phyloP scores from a whole-genome alignment of 1,284 basidiomycete genomes.

The Pseudozyma tsukubaensis region DNA sequence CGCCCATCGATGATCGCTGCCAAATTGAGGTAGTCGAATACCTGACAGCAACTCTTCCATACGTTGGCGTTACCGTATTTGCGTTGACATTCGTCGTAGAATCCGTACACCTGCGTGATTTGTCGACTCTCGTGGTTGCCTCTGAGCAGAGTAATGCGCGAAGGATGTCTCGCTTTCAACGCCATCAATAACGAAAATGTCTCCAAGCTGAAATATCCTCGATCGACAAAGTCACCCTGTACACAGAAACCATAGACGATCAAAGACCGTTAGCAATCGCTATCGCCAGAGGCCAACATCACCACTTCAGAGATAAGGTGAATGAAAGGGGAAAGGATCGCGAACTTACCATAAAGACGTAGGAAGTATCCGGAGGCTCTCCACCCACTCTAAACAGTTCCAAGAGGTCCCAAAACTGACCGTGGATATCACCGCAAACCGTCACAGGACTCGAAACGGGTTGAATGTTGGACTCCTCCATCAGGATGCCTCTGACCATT shows the following conservation, averaged over 20 bases:
- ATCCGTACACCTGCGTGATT: slow-evolving; percentile 97
- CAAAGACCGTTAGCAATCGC: neutral
- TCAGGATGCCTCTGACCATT: slow-evolving; percentile 82
- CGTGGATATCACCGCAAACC: slow-evolving; percentile 93
- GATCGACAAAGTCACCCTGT: slow-evolving; percentile 96
- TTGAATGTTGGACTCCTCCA: slow-evolving; percentile 96
- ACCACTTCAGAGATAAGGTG: neutral
- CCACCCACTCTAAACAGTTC: slow-evolving; percentile 92
- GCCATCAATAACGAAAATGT: slow-evolving; percentile 89
- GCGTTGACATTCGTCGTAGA: slow-evolving; percentile 91
- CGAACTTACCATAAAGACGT: slow-evolving; percentile 89
- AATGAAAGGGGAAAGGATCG: no score
- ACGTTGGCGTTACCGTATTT: slow-evolving; percentile 93
- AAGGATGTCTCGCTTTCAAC: slow-evolving; percentile 92
- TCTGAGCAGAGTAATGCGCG: slow-evolving; percentile 87
- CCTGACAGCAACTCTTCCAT: slow-evolving; percentile 99
- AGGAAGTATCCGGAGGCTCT: slow-evolving; percentile 86
- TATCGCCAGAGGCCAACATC: neutral
- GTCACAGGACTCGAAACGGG: slow-evolving; percentile 90
- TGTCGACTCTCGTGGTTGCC: slow-evolving; percentile 97
- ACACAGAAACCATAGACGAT: neutral
- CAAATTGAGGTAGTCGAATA: slow-evolving; percentile 99
- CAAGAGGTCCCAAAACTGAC: slow-evolving; percentile 94
- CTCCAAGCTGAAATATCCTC: slow-evolving; percentile 96
- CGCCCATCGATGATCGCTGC: slow-evolving; percentile 96